phyloP scores from a whole-genome alignment of 345 rosid species.

The Erucastrum elatum region DNA sequence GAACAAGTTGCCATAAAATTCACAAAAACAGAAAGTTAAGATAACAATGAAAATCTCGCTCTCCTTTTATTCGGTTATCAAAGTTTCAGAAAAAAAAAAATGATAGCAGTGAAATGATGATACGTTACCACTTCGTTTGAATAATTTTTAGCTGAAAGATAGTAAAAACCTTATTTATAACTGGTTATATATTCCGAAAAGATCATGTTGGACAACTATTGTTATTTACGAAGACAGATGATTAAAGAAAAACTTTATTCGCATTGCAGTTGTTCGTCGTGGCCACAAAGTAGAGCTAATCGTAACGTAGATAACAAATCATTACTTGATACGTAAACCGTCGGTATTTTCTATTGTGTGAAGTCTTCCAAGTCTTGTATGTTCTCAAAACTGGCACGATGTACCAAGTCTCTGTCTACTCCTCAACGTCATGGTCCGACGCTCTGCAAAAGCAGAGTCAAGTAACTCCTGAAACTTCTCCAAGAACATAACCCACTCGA shows the following conservation, averaged over 20 bases:
- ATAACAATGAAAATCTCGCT: background rate
- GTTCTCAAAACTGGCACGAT: slow-evolving; percentile 64
- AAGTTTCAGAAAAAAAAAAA: too few species aligned
- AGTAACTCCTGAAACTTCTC: slow-evolving; percentile 59
- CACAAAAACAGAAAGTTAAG: background rate
- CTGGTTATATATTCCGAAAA: background rate
- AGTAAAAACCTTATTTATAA: background rate
- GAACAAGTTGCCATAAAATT: background rate
- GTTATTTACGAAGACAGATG: background rate
- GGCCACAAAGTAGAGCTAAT: slow-evolving; percentile 17
- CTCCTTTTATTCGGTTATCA: too few species aligned
- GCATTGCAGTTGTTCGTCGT: background rate
- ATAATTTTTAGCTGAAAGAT: background rate
- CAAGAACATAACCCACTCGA: slow-evolving; percentile 51
- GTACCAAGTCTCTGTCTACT: slow-evolving; percentile 65
- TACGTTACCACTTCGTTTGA: background rate
- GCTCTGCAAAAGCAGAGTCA: slow-evolving; percentile 46
- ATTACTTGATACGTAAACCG: background rate
- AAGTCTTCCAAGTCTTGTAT: background rate
- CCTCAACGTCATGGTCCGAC: slow-evolving; percentile 43
- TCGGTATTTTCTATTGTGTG: background rate
- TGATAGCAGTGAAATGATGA: background rate
- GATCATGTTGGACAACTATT: background rate
- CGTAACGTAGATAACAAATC: slow-evolving; percentile 21
- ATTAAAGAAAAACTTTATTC: background rate